Evolutionary conservation across 306 rosid species (phyloP), one percentile per base, ranked within the genome.

Genomic region (Oemleria cerasiformis): DNA sequence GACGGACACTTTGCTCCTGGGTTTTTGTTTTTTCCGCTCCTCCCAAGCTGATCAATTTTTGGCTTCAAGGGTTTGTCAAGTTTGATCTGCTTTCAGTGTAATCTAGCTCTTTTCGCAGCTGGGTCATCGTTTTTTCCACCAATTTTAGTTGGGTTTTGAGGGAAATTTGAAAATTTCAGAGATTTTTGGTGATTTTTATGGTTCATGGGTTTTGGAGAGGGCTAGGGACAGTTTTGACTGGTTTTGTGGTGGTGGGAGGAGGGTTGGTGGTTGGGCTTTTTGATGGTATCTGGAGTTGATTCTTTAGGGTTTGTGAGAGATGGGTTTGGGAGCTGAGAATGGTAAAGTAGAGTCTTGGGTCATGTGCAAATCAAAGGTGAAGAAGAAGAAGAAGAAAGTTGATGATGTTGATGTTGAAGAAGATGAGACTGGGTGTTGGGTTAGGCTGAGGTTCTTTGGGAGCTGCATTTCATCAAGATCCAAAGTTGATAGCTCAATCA

Each of bases 401-500:
- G 83, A 70, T 14, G 69, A 62, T 36, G 83, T 45, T 57, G 77
- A 44, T 54, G 83, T 73, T 40, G 95, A 74, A 38, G 88, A 82
- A 74, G 84, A 73, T 59, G 88, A 67, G 55, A 73, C 84, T 84
- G 92, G 98, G 50, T 93, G 98, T 78, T 93, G 96, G 98, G 62
- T 84, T 77, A 86, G 88, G 76, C 68, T 90, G 53, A 90, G 92
- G 82, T 80, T 88, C 61, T 73, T 93, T 78, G 88, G 94, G 8
- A 83, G 93, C 92, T 93, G 98, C 96, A 90, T 93, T 83, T 93
- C 94, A 80, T 87, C 98, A 78, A 90, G 98, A 93, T 91, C 98
- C 91, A 93, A 93, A 85, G 97, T 93, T 78, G 97, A 93, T 83
- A 88, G 78, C 79, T 90, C 98, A 57, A 80, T 82, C 17, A 90